phyloP scores from a whole-genome alignment of 805 yeast species.

The Sugiyamaella marilandica region DNA sequence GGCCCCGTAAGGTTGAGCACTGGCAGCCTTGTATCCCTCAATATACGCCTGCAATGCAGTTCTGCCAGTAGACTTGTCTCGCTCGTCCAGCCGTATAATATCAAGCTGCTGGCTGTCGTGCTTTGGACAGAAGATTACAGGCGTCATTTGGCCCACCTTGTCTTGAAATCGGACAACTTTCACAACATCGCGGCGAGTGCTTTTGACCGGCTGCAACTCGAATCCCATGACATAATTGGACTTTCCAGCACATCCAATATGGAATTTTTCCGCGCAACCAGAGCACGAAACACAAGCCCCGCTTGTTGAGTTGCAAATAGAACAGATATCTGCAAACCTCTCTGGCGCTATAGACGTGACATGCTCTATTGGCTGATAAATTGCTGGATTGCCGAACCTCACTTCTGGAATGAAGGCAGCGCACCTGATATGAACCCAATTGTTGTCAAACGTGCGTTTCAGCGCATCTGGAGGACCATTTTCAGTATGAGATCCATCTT shows the following conservation, averaged over 20 bases:
- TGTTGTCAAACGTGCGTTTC: constrained; percentile 60
- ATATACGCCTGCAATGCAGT: constrained; percentile 32
- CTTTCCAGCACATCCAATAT: constrained; percentile 56
- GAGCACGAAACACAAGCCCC: constrained; percentile 51
- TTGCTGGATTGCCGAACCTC: constrained; percentile 37
- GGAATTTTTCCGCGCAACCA: constrained; percentile 40
- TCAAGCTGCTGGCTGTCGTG: constrained; percentile 24
- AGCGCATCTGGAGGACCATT: constrained; percentile 54
- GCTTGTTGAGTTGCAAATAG: constrained; percentile 44
- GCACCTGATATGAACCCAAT: constrained; percentile 78
- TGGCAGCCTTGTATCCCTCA: constrained; percentile 22
- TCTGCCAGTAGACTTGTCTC: constrained; percentile 20
- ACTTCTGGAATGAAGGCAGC: constrained; percentile 51
- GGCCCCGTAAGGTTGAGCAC: constrained; percentile 8
- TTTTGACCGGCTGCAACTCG: constrained; percentile 30
- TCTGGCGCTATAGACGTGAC: constrained; percentile 28
- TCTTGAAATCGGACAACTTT: constrained; percentile 20
- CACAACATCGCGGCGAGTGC: constrained; percentile 24
- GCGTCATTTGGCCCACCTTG: constrained; percentile 24
- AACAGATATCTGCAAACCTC: constrained; percentile 31
- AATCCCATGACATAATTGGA: constrained; percentile 52
- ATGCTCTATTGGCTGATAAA: constrained; percentile 47
- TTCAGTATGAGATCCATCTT: constrained; percentile 35
- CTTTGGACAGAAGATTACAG: constrained; percentile 30
- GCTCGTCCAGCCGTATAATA: constrained; percentile 21